phyloP scores from a whole-genome alignment of 371 early-diverging fungal species.

The Nematocida homosporus region DNA sequence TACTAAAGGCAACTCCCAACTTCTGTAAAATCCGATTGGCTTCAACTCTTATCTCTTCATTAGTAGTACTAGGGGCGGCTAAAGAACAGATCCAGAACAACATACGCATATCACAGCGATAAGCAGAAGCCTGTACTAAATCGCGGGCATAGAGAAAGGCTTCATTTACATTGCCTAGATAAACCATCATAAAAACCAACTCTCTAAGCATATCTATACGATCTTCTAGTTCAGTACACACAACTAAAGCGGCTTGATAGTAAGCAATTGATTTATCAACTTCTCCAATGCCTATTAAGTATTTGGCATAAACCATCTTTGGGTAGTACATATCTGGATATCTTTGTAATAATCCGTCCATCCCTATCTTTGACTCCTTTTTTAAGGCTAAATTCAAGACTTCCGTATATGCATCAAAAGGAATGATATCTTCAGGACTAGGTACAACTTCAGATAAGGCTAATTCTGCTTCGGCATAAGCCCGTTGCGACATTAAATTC shows the following conservation, averaged over 20 bases:
- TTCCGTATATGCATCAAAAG: slow-evolving; percentile 7
- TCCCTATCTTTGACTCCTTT: not conserved
- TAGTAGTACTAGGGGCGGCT: not conserved
- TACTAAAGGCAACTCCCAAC: not conserved
- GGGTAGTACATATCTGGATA: slow-evolving; percentile 6
- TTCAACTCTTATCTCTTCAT: not conserved
- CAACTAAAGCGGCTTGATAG: not conserved
- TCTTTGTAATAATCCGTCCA: not conserved
- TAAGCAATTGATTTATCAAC: slow-evolving; percentile 9
- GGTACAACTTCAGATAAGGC: not conserved
- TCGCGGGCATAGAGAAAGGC: slow-evolving; percentile 21
- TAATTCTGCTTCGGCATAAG: not conserved
- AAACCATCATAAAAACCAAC: slow-evolving; percentile 6
- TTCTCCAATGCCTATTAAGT: not conserved
- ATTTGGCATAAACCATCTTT: slow-evolving; percentile 21
- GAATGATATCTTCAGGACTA: not conserved
- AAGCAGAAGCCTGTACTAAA: not conserved
- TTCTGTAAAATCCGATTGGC: not conserved
- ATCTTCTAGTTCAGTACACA: slow-evolving; percentile 5
- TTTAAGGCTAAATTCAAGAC: not conserved
- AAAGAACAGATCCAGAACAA: not conserved
- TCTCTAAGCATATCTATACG: not conserved
- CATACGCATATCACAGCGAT: not conserved
- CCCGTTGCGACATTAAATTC: not conserved
- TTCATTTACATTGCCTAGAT: not conserved